These are phyloP conservation scores for Ramichloridium luteum DNA, from an alignment of 2,329 filamentous ascomycete species.

Conservation along the genomic window DNA sequence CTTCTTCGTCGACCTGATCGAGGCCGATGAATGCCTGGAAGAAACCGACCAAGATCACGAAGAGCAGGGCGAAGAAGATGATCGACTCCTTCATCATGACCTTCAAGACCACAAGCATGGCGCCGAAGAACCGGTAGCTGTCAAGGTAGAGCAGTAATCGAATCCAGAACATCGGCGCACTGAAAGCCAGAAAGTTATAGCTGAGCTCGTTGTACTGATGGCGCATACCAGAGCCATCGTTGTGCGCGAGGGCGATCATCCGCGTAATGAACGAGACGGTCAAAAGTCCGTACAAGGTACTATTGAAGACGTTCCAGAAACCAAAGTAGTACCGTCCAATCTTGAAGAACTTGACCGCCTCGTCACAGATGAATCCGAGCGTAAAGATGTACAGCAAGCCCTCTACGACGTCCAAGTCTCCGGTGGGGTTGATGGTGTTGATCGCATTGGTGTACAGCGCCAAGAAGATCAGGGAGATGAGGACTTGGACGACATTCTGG, in stretches of 20 bases:
- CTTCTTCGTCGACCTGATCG: conserved; percentile 63
- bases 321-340: conserved; percentile 81
- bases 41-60: conserved; percentile 75
- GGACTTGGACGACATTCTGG: conserved; percentile 79
- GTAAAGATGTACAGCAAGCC: conserved; percentile 83
- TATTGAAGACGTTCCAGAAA: conserved; percentile 97
- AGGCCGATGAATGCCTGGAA: conserved; percentile 89
- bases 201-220: conserved; percentile 63
- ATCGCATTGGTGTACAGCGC: conserved; percentile 79
- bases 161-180: conserved; percentile 93
- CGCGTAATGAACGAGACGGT: conserved; percentile 67
- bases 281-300: conserved; percentile 65
- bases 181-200: conserved; percentile 90
- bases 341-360: conserved; percentile 82
- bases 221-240: conserved; percentile 33
- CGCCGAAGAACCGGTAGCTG: conserved; percentile 87
- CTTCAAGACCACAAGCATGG: conserved; percentile 94
- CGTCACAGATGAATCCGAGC: conserved; percentile 78
- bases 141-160: conserved; percentile 87
- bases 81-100: conserved; percentile 55
- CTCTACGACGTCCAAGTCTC: conserved; percentile 75
- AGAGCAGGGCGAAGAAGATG: conserved; percentile 87
- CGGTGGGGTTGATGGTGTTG: conserved; percentile 74
- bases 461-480: conserved; percentile 73
- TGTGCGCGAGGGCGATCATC: conserved; percentile 61